Base-by-base conservation (phyloP, 2,329 filamentous ascomycete genomes). In the Herpotrichia juniperi region DNA sequence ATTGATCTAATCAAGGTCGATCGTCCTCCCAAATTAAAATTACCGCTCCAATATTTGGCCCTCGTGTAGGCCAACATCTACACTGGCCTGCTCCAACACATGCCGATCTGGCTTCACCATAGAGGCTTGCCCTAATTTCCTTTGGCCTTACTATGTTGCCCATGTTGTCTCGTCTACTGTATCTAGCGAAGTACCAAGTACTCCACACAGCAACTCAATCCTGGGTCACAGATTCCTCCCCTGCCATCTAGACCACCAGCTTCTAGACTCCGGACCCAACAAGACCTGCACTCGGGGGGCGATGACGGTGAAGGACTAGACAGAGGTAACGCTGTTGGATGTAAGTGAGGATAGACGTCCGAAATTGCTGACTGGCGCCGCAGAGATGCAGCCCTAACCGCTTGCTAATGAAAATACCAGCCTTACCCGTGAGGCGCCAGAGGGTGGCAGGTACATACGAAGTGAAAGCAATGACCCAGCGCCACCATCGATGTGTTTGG, bases 311-410 rank as follows among this genome's bases (percentile, higher is more conserved):
- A 8, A 22, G n/a, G 22, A 19, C 34, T 39, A 12, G 17, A 39
- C 8, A 35, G 17, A 39, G 34, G n/a, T 22, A 17, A n/a, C n/a
- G 34, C 19, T 39, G 34, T 39, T 39, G 37, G 19, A 25, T 19
- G 21, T 40, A n/a, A 40, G 37, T 24, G 34, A 19, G 34, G 16
- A 21, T n/a, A 19, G 16, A 7, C 16, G 12, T 14, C 34, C 34
- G 34, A 10, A 7, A 17, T 19, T 19, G 12, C 37, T 40, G 21
- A 40, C 19, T 25, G 11, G 37, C 25, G n/a, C n/a, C 37, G n/a
- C 19, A 40, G 37, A 21, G 37, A 22, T 40, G 19, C 37, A 40
- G 37, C 37, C 37, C 37, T 40, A 40, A 24, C 37, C 21, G 34
- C 14, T 37, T 17, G 37, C 19, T 22, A 40, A 40, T 14, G 14